Percentiles rank a stretch among this genome's conserved stretches.
Conservation (phyloP, 345 rosid species). For the Eucalyptus tenuipes region DNA sequence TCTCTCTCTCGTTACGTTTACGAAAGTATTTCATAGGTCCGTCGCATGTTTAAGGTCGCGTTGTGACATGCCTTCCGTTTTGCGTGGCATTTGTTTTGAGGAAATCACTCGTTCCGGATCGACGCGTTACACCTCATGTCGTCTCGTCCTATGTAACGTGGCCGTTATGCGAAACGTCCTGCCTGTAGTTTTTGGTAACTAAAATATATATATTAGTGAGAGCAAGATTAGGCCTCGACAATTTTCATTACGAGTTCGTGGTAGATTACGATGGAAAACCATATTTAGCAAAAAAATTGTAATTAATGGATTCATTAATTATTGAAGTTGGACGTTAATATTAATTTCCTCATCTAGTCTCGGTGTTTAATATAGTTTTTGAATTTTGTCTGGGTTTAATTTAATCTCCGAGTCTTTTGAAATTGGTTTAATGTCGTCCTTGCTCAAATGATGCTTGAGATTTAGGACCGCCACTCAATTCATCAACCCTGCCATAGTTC, state of each 20-base stretch:
- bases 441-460: not conserved
- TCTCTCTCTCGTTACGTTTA: not conserved
- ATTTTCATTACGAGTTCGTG: not conserved
- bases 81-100: not conserved
- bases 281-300: not conserved
- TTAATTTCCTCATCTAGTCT: not conserved
- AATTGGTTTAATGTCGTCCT: not conserved
- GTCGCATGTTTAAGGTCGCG: not conserved
- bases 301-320: not conserved
- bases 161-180: not conserved
- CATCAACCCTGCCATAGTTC: not conserved
- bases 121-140: not conserved
- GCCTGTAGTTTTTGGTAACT: not conserved
- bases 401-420: not conserved
- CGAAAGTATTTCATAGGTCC: not conserved
- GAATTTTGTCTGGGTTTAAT: not conserved
- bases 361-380: not conserved
- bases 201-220: fast-evolving
- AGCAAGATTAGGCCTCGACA: not conserved
- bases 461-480: not conserved
- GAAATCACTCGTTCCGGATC: not conserved
- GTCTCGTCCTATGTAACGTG: not conserved
- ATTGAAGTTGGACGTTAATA: not conserved
- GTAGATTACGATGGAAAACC: not conserved
- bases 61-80: not conserved